Conservation (phyloP, 306 rosid genomes). For the Dalbergia cochinchinensis region DNA sequence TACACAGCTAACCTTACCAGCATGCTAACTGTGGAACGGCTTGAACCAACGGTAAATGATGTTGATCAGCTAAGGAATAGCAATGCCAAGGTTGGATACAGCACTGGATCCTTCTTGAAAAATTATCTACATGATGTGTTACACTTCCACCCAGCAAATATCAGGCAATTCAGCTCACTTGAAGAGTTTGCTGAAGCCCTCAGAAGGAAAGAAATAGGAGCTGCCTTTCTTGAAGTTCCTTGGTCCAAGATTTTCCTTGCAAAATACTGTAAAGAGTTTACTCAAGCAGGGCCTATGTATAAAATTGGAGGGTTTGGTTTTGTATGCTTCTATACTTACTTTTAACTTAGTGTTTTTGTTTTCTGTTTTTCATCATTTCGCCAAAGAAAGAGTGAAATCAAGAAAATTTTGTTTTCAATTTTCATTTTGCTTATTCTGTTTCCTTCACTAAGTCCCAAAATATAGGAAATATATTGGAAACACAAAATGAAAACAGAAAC, state of each 20-base stretch:
- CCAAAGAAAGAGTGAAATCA: too few relatives aligned
- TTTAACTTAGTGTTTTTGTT: not conserved
- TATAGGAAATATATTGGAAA: too few relatives aligned
- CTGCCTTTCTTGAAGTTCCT: conserved; percentile 57
- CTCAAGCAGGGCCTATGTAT: conserved; percentile 48
- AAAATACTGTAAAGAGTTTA: conserved; percentile 52
- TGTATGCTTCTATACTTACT: conserved; percentile 34
- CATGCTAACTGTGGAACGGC: conserved; percentile 53
- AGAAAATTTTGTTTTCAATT: too few relatives aligned
- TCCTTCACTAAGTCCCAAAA: too few relatives aligned
- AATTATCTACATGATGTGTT: conserved; percentile 46
- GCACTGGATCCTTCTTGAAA: conserved; percentile 49
- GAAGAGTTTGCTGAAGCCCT: conserved; percentile 53
- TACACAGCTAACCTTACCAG: not conserved
- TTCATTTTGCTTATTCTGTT: too few relatives aligned
- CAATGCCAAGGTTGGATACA: conserved; percentile 51
- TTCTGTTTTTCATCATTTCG: too few relatives aligned
- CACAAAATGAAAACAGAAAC: too few relatives aligned
- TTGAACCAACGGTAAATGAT: conserved; percentile 53
- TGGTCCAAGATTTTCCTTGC: conserved; percentile 58
- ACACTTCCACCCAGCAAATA: conserved; percentile 2
- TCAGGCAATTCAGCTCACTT: conserved; percentile 38
- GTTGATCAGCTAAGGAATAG: conserved; percentile 40
- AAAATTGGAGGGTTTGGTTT: conserved; percentile 63
- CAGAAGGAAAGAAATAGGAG: conserved; percentile 53